These are phyloP conservation scores for Fusarium scirpi DNA, from an alignment of 2,329 filamentous ascomycete genomes.

Conservation along the genomic window DNA sequence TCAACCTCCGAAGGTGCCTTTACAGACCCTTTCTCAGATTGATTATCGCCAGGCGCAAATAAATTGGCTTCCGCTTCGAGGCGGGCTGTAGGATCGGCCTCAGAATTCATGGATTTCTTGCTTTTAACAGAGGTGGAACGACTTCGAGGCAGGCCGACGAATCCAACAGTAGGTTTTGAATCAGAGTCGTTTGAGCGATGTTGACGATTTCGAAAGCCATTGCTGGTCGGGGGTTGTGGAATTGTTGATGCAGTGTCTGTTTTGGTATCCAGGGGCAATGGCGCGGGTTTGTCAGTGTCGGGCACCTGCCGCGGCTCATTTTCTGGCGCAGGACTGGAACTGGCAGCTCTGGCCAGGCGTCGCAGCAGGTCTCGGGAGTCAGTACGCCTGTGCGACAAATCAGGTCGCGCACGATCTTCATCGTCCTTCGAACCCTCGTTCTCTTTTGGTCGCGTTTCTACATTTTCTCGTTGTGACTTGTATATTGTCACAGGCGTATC, in stretches of 20 bases:
- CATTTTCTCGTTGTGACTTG: slow-evolving; percentile 44
- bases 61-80: slow-evolving; percentile 68
- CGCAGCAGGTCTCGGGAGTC: slow-evolving; percentile 64
- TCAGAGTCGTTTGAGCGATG: slow-evolving; percentile 39
- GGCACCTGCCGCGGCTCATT: slow-evolving; percentile 35
- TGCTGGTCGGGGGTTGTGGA: slow-evolving; percentile 34
- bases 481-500: slow-evolving; percentile 58
- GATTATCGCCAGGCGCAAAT: slow-evolving; percentile 66
- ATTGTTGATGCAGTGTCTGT: slow-evolving; percentile 28
- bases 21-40: slow-evolving; percentile 67
- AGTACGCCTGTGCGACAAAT: slow-evolving; percentile 43
- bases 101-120: slow-evolving; percentile 63
- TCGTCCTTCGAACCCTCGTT: slow-evolving; percentile 17
- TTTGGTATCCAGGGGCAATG: slow-evolving; percentile 27
- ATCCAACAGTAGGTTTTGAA: slow-evolving; percentile 60
- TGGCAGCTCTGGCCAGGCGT: slow-evolving; percentile 61
- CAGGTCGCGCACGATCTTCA: slow-evolving; percentile 32
- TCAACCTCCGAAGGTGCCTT: slow-evolving; percentile 60
- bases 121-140: slow-evolving; percentile 60
- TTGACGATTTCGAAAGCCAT: slow-evolving; percentile 26
- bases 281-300: slow-evolving; percentile 27
- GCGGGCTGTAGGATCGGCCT: slow-evolving; percentile 66
- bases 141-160: slow-evolving; percentile 58
- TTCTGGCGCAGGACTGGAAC: slow-evolving; percentile 57
- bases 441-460: slow-evolving; percentile 15